phyloP scores from a whole-genome alignment of 805 yeast genomes.

The Hanseniaspora clermontiae region DNA sequence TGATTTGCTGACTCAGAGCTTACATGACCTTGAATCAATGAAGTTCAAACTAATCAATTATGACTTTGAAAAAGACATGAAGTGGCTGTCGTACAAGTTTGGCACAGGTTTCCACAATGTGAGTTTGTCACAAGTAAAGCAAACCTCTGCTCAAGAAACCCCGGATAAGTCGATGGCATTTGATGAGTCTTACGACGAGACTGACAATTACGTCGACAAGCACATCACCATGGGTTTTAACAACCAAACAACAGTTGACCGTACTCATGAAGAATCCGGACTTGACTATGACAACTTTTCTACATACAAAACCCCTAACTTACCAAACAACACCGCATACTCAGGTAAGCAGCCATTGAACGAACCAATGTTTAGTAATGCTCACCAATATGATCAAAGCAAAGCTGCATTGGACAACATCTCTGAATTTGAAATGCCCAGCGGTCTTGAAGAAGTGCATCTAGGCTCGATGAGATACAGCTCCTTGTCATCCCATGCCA shows the following conservation, averaged over 20 bases:
- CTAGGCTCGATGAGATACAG: slow-evolving; percentile 7
- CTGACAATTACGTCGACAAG: neutral
- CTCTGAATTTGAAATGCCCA: neutral
- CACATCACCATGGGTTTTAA: neutral
- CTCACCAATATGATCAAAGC: neutral
- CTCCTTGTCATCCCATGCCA: slow-evolving; percentile 1
- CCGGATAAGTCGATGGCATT: neutral
- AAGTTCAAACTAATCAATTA: slow-evolving; percentile 9
- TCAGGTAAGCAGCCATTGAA: neutral
- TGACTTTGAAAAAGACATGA: slow-evolving; percentile 8
- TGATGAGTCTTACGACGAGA: neutral
- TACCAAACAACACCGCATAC: neutral
- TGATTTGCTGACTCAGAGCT: slow-evolving; percentile 4
- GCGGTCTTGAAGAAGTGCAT: neutral
- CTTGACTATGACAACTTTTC: neutral
- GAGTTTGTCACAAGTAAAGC: neutral
- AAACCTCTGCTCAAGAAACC: neutral
- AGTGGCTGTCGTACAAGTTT: slow-evolving; percentile 7
- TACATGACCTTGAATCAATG: slow-evolving; percentile 4
- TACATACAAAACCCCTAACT: neutral
- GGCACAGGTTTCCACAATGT: neutral
- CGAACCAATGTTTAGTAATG: neutral
- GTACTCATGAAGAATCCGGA: neutral
- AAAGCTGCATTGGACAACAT: neutral
- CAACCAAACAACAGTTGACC: neutral